Percentiles rank a stretch among this genome's conserved stretches.
Evolutionary conservation across 2,329 filamentous ascomycete genomes (phyloP).

Genomic region (Magnaporthiopsis incrustans): DNA sequence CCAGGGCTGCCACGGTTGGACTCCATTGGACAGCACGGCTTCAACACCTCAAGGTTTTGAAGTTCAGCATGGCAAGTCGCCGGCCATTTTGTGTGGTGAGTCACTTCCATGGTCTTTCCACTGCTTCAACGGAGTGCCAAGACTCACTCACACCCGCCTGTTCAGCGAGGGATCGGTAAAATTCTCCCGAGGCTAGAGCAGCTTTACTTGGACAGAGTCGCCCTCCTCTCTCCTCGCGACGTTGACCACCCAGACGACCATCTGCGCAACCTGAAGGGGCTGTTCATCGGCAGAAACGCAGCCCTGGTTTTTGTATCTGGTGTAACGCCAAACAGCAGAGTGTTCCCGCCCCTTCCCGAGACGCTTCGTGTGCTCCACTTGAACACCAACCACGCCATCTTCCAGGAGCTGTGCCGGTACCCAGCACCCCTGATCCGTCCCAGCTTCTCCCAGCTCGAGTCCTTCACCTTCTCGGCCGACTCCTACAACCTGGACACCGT

Average conservation of each 20-base stretch:
- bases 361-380: conserved; percentile 12
- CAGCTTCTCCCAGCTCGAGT: conserved; percentile 8
- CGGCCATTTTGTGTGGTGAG: background rate
- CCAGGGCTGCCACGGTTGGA: background rate
- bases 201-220: conserved; percentile 8
- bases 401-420: conserved; percentile 1
- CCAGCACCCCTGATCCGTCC: background rate
- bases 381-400: background rate
- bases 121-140: background rate
- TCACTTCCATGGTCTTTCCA: background rate
- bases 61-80: background rate
- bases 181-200: conserved; percentile 10
- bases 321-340: background rate
- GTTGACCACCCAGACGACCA: background rate
- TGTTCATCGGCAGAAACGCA: conserved; percentile 8
- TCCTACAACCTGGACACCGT: background rate
- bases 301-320: background rate
- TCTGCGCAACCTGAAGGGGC: conserved; percentile 8
- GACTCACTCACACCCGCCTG: background rate
- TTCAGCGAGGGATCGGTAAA: background rate
- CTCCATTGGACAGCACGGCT: background rate
- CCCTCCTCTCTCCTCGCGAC: background rate
- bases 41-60: background rate
- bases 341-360: conserved; percentile 8
- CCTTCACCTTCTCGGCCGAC: conserved; percentile 8